phyloP scores from a whole-genome alignment of 306 rosid species.

The Aeschynomene evenia region DNA sequence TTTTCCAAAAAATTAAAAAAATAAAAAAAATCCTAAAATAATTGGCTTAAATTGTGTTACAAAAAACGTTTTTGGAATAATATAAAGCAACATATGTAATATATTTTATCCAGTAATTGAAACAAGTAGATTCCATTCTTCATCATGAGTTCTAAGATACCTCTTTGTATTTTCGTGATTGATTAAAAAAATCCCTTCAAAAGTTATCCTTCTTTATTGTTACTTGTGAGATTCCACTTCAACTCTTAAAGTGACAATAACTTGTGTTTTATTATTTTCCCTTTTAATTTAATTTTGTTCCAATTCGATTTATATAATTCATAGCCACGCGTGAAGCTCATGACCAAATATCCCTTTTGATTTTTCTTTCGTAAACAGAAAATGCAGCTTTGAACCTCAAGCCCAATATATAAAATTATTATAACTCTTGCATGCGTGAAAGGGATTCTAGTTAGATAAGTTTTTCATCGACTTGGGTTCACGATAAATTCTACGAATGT shows the following conservation, averaged over 20 bases:
- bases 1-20: no score
- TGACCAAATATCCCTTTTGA: slow-evolving; percentile 25
- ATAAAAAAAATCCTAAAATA: not conserved
- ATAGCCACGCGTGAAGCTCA: slow-evolving; percentile 38
- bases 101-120: not conserved
- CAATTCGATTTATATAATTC: no score
- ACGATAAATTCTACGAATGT: no score
- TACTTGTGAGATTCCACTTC: slow-evolving; percentile 46
- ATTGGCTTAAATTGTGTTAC: not conserved
- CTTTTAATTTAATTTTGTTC: slow-evolving; percentile 4
- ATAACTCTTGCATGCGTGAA: slow-evolving; percentile 52
- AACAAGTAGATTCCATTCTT: not conserved
- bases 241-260: slow-evolving; percentile 26
- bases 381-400: slow-evolving; percentile 28
- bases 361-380: not conserved
- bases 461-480: no score
- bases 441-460: not conserved
- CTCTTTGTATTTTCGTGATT: not conserved
- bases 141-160: not conserved
- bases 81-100: not conserved
- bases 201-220: slow-evolving; percentile 40
- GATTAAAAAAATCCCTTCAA: not conserved
- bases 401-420: slow-evolving; percentile 26
- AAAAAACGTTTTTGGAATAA: not conserved
- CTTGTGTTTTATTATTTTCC: slow-evolving; percentile 15